Evolutionary conservation across 2,329 filamentous ascomycete genomes (phyloP).

Genomic region (Xylariaceae sp.): DNA sequence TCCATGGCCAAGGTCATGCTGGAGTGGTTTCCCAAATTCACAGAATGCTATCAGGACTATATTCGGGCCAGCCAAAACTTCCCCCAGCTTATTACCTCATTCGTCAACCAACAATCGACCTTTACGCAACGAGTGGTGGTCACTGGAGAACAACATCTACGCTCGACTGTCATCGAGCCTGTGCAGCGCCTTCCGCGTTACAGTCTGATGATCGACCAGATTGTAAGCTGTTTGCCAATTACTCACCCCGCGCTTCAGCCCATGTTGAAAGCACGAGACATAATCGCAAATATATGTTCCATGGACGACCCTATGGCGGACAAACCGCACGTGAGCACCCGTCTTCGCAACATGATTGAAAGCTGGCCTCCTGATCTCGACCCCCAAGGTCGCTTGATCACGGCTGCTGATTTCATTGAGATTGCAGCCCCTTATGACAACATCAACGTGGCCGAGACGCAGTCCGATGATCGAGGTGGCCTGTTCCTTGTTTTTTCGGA

Average conservation of each 20-base stretch:
- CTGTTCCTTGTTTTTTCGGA: conserved; percentile 85
- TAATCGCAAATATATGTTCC: conserved; percentile 94
- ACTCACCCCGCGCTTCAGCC: conserved; percentile 79
- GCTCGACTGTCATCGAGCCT: conserved; percentile 91
- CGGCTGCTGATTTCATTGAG: conserved; percentile 77
- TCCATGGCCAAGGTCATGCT: conserved; percentile 77
- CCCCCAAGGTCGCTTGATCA: conserved; percentile 74
- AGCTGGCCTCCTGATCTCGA: conserved; percentile 72
- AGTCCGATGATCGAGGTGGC: conserved; percentile 53
- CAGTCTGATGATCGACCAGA: conserved; percentile 94
- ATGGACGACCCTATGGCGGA: conserved; percentile 72
- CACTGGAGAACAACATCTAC: conserved; percentile 84
- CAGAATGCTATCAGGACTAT: conserved; percentile 88
- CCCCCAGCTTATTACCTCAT: conserved; percentile 73
- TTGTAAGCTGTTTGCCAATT: conserved; percentile 79
- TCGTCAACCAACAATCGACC: conserved; percentile 77
- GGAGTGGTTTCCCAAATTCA: conserved; percentile 92
- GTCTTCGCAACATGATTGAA: conserved; percentile 73
- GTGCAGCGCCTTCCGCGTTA: conserved; percentile 93
- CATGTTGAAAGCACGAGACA: conserved; percentile 85
- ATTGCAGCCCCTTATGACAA: conserved; percentile 67
- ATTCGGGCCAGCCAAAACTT: conserved; percentile 88
- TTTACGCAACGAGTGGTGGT: conserved; percentile 78
- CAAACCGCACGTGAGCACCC: conserved; percentile 70
- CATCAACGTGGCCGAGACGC: conserved; percentile 38